These are phyloP conservation scores for Ciborinia camelliae DNA, from an alignment of 2,329 filamentous ascomycete species.

Conservation along the genomic window DNA sequence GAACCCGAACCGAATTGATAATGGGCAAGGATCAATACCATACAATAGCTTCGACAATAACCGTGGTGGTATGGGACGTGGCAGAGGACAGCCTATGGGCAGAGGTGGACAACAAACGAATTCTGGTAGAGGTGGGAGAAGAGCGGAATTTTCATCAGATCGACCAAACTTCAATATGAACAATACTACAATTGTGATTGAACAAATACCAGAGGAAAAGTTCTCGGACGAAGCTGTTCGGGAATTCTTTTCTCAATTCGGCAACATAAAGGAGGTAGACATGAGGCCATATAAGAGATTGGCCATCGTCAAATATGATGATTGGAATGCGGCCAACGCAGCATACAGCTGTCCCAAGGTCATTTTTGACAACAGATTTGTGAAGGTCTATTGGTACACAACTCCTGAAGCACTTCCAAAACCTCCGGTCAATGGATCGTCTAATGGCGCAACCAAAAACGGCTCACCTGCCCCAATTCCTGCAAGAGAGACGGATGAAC, in stretches of 20 bases:
- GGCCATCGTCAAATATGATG: conserved; percentile 66
- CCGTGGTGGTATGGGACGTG: conserved; percentile 36
- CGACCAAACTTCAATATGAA: conserved; percentile 60
- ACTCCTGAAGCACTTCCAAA: conserved; percentile 42
- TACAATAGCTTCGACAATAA: conserved; percentile 16
- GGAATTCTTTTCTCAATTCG: conserved; percentile 70
- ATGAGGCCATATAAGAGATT: conserved; percentile 65
- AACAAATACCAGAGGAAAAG: conserved; percentile 71
- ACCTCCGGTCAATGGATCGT: conserved; percentile 31
- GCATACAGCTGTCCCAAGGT: conserved; percentile 76
- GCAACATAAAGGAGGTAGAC: conserved; percentile 58
- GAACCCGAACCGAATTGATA: conserved; percentile 26
- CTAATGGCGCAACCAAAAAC: conserved; percentile 36
- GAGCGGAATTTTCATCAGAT: conserved; percentile 60
- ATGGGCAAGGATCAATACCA: not conserved
- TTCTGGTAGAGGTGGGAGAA: conserved; percentile 30
- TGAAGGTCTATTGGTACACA: conserved; percentile 78
- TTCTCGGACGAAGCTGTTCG: conserved; percentile 64
- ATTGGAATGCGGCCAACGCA: conserved; percentile 62
- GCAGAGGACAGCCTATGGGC: conserved; percentile 35
- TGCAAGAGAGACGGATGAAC: conserved; percentile 33
- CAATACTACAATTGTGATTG: conserved; percentile 69
- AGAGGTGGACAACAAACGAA: conserved; percentile 25
- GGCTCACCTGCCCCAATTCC: conserved; percentile 26
- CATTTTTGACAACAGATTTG: conserved; percentile 81